Evolutionary conservation across 2,329 filamentous ascomycete species (phyloP), one percentile per base, ranked within the genome.

Genomic region (Epichloe festucae): DNA sequence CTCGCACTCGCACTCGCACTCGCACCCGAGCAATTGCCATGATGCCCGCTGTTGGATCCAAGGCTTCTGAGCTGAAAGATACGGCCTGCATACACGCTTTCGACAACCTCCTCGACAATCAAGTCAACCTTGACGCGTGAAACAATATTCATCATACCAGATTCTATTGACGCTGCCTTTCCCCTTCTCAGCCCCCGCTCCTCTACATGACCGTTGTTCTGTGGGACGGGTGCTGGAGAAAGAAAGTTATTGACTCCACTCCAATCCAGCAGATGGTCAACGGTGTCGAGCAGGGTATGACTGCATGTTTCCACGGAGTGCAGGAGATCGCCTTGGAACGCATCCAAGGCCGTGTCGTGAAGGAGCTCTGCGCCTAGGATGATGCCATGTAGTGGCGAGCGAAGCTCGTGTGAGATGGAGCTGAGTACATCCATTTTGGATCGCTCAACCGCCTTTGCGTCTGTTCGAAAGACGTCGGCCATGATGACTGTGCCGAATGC

Each of bases 341-440:
- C 67, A 41, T 67, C 69, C 35, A 79, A 64, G 0, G 64, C 54
- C 0, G 75, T 78, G n/a, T 79, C 76, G 4, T 72, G 69, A 0
- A 82, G 58, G 3, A 81, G 62, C 55, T 80, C 77, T 1, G 71
- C 68, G 49, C 68, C 77, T 0, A 76, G 73, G 0, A 83, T 63
- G 35, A 83, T 74, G 2, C 79, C 80, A 51, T 84, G 79, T 0
- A 84, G 65, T 0, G 80, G 80, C 2, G 75, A 79, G 4, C 80
- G 70, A 14, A 84, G 63, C 59, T 84, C 80, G 57, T 84, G 80
- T 3, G 75, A 79, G 5, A 84, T 73, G 1, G 75, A 81, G 0
- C 76, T 75, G 7, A 84, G 71, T 38, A 81, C 75, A 52, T 81
- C 77, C 1, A 73, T 73, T 59, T 81, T 81, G 35, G 76, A 73